Conservation (phyloP, 148 eudicot genomes). For the Rhododendron griersonianum region DNA sequence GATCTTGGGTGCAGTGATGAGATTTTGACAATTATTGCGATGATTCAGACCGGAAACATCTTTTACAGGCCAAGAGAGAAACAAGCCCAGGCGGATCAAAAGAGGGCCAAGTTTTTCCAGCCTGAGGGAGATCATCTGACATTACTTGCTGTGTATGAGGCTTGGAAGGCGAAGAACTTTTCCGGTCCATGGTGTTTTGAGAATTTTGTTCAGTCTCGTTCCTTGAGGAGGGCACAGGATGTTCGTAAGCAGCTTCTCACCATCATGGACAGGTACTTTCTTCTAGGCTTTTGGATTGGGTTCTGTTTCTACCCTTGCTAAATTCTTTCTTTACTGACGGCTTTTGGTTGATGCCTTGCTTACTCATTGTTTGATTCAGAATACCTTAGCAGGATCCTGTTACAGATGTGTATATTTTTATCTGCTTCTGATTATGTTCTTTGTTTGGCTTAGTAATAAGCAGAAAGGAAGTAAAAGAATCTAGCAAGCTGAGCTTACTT, state of each 20-base stretch:
- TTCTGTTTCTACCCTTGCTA: slow-evolving; percentile 17
- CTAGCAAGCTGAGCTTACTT: not conserved
- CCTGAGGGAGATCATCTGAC: slow-evolving; percentile 97
- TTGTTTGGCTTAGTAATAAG: not conserved
- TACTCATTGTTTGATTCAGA: not conserved
- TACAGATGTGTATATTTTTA: not conserved
- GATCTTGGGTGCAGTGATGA: slow-evolving; percentile 97
- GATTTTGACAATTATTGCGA: slow-evolving; percentile 87
- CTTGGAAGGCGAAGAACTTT: slow-evolving; percentile 93
- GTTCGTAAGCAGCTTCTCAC: too few relatives aligned
- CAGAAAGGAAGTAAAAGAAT: not conserved
- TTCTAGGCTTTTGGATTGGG: too few relatives aligned
- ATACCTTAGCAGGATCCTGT: not conserved
- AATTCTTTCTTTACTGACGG: not conserved
- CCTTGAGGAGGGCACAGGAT: too few relatives aligned
- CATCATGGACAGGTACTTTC: too few relatives aligned
- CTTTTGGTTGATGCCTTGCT: not conserved
- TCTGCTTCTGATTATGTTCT: not conserved
- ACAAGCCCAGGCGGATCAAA: slow-evolving; percentile 97
- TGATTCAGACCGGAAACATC: slow-evolving; percentile 90
- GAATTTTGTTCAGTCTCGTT: slow-evolving; percentile 82
- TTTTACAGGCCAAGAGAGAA: slow-evolving; percentile 92
- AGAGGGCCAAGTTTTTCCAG: slow-evolving; percentile 90
- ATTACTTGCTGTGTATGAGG: slow-evolving; percentile 92
- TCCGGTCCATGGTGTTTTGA: slow-evolving; percentile 94